Evolutionary conservation across 345 rosid genomes (phyloP), one percentile per base, ranked within the genome.

Genomic region (Ailanthus altissimus): DNA sequence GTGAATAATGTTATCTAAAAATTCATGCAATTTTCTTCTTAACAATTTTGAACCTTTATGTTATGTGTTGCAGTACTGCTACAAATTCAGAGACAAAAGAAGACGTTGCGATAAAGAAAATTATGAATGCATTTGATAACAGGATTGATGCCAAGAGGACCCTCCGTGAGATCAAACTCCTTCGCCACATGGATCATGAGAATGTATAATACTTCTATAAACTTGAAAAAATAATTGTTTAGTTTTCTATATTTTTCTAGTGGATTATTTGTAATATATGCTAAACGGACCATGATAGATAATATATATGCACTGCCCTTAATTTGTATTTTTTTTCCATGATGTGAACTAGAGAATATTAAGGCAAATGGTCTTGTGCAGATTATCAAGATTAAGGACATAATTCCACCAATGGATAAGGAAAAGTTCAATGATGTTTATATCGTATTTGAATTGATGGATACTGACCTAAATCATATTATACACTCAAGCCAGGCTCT

Each of bases 41-140:
- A 23, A 40, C 8, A 8, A 9, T 46, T 8, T 26, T 50, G 32
- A 40, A 51, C 49, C 42, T 53, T 32, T 32, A 3, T 40, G 21
- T 75, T 75, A 23, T 64, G 6, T 21, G 15, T 23, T 68, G 77
- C 88, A 96, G 98, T 73, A 93, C 97, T 81, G 97, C 97, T 0
- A 82, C 67, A 63, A 88, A 94, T 77, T 86, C 94, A 2, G 93
- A 86, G 87, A 91, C 98, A 8, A 79, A 84, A 56, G 97, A 96
- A 83, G 97, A 90, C 57, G 97, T 93, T 67, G 97, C 98, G 2
- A 90, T 93, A 73, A 96, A 96, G 89, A 96, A 93, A 89, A 90
- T 93, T 72, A 88, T 88, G 51, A 96, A 91, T 76, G 97, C 99
- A 2, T 96, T 96, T 77, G 98, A 92, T 62, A 96, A 96, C 80